Percentiles rank a stretch among this genome's conserved stretches.
These are phyloP conservation scores for Fragaria iinumae DNA, from an alignment of 306 rosid genomes.

Conservation along the genomic window DNA sequence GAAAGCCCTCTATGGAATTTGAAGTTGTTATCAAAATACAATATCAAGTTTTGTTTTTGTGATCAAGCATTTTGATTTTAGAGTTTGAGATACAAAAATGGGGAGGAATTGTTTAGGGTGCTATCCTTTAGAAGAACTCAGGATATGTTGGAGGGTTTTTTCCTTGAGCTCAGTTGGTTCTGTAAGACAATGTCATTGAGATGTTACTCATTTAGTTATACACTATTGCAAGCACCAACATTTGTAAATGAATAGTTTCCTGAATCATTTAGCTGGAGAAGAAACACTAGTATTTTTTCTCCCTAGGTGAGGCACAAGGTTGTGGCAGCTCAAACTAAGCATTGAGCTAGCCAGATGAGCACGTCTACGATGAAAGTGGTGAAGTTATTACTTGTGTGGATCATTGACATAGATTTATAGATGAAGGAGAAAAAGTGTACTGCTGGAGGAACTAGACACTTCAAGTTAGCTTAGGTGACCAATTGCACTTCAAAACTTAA, in stretches of 20 bases:
- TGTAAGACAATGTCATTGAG: background rate
- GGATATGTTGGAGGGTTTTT: background rate
- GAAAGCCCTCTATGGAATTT: background rate
- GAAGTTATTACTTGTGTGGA: background rate
- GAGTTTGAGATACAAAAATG: background rate
- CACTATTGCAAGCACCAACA: background rate
- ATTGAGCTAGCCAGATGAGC: background rate
- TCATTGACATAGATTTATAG: background rate
- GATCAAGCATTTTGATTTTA: background rate
- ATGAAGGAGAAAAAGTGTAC: background rate
- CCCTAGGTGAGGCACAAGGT: background rate
- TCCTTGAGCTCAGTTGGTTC: background rate
- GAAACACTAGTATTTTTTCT: background rate
- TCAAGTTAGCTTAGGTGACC: background rate
- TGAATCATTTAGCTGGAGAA: background rate
- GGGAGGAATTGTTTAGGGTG: background rate
- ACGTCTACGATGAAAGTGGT: background rate
- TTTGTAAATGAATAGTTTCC: background rate
- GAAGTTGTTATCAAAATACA: background rate
- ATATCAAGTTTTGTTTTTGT: constrained; percentile 1
- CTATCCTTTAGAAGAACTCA: background rate
- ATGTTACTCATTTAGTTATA: background rate
- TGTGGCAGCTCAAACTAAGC: background rate
- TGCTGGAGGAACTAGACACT: background rate
- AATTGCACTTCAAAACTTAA: background rate